Conservation (phyloP, 139 green algal genomes). For the Coelastrella sp. region DNA sequence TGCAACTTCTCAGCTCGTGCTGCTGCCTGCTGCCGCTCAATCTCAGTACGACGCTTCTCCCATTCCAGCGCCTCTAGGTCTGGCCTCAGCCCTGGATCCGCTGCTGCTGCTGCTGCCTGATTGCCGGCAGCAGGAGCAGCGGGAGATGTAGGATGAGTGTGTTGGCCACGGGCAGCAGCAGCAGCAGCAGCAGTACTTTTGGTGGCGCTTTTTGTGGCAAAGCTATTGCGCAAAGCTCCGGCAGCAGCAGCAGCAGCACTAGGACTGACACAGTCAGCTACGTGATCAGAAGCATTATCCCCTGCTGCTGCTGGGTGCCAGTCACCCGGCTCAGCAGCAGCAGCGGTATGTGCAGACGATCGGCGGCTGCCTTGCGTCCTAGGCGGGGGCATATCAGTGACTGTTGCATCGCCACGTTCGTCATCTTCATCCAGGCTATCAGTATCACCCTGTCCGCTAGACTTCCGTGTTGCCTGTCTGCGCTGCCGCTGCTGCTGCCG, state of each 20-base stretch:
- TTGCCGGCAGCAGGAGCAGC: neutral
- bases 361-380: neutral
- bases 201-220: no score
- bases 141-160: no score
- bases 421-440: neutral
- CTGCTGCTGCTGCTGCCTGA: neutral
- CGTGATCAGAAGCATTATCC: neutral
- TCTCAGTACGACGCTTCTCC: conserved; percentile 3
- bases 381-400: neutral
- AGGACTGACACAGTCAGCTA: neutral
- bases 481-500: neutral
- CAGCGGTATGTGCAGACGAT: neutral
- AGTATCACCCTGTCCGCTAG: neutral
- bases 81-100: neutral
- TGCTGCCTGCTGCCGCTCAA: conserved; percentile 32
- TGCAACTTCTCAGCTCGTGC: conserved; percentile 8
- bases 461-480: neutral
- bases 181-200: neutral
- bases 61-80: conserved; percentile 37
- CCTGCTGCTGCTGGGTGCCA: neutral
- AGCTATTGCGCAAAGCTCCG: no score
- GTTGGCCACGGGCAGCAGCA: no score
- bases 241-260: neutral
- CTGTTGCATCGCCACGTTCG: neutral
- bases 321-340: neutral